Evolutionary conservation across 1,139 yeast species (phyloP), one percentile per base, ranked within the genome.

Genomic region (Casaregolazyma lundiana): DNA sequence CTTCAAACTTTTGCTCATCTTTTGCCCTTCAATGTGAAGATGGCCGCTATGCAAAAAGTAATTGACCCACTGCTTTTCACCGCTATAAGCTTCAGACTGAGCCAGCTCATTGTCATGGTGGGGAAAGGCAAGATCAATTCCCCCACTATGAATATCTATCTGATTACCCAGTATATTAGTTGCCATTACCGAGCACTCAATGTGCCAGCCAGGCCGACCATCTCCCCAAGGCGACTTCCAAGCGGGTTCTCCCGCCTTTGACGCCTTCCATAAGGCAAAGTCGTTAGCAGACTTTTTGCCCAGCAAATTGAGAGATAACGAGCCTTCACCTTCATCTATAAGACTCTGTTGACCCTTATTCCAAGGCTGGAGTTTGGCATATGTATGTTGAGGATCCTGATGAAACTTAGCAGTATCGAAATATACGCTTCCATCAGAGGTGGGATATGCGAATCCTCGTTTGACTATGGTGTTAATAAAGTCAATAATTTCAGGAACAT

Each of bases 181-280:
- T 1, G 98, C 98, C 99, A 92, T 92, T 13, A 92, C 98, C 5
- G 97, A 89, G 74, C 99, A 92, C 69, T 92, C 99, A 66, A 92
- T 92, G 65, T 92, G 99, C 99, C 99, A 92, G 2, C 99, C 99
- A 2, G 99, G 99, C 65, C 99, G 84, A 43, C 98, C 99, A 50
- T 75, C 73, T 30, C 98, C 98, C 97, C 97, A 92, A 35, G 94
- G 90, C 2, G 96, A 87, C 2, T 75, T 76, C 97, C 98, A 92
- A 39, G 81, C 77, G 16, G 99, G 99, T 70, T 92, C 99, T 58
- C 99, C 99, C 1, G 95, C 92, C 64, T 92, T 92, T 13, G 96
- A 85, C 1, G 92, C 81, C 65, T 92, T 92, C 99, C 99, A 92
- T 37, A 92, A 73, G 0, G 98, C 98, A 68, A 92, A 92, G 67